phyloP scores from a whole-genome alignment of 75 land plant species.

The Pinus albicaulis region DNA sequence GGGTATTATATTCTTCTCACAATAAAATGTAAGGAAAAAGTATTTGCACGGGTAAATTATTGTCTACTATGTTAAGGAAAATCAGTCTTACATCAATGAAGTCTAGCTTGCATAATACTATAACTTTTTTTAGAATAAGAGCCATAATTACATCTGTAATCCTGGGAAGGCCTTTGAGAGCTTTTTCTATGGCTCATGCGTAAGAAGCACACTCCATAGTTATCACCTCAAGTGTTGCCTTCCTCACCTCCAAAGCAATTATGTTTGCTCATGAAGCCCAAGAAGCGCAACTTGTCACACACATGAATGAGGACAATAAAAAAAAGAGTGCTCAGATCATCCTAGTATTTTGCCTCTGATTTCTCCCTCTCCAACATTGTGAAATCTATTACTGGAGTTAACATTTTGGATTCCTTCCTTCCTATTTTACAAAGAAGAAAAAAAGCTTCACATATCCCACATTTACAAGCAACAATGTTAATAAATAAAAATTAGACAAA shows the following conservation, averaged over 20 bases:
- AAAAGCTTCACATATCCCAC: no score
- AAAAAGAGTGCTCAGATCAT: background rate
- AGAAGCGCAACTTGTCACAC: no score
- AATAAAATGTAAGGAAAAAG: background rate
- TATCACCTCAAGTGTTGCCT: constrained; percentile 40
- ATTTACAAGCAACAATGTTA: no score
- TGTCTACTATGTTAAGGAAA: background rate
- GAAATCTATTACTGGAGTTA: constrained; percentile 3
- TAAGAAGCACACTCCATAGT: constrained; percentile 91
- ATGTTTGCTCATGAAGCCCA: background rate
- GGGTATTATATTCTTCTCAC: background rate
- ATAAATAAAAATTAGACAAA: no score
- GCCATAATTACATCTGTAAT: constrained; percentile 69
- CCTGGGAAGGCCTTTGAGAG: constrained; percentile 56
- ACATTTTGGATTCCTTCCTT: background rate
- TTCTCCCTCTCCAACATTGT: background rate
- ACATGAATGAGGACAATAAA: background rate
- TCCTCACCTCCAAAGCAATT: constrained; percentile 10
- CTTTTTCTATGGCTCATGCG: constrained; percentile 75
- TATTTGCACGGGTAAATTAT: background rate
- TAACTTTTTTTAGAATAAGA: constrained; percentile 73
- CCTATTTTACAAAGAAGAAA: no score
- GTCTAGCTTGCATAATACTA: constrained; percentile 57
- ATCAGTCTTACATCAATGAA: constrained; percentile 50
- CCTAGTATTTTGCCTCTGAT: background rate